Conservation (phyloP, 1,284 basidiomycete species). For the Gymnopus androsaceus region DNA sequence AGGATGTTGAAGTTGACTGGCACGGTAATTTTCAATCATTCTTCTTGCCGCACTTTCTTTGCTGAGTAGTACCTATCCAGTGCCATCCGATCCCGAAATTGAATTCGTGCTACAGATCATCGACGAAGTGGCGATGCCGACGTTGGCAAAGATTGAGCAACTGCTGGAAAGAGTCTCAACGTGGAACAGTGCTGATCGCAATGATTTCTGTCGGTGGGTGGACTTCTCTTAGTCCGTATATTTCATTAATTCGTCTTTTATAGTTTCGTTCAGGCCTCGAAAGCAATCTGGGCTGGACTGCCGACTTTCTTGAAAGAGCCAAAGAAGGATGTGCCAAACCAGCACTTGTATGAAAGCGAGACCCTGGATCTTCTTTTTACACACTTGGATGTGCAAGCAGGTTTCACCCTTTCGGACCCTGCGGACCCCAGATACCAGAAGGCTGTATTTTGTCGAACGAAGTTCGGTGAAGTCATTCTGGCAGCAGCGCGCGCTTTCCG, state of each 20-base stretch:
- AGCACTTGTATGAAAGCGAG: constrained; percentile 65
- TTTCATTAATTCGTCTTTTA: constrained; percentile 8
- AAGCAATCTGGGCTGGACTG: constrained; percentile 73
- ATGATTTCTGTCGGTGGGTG: constrained; percentile 89
- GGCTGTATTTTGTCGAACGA: constrained; percentile 59
- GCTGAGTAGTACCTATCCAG: constrained; percentile 33
- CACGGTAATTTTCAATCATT: constrained; percentile 57
- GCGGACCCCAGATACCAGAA: constrained; percentile 76
- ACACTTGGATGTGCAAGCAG: constrained; percentile 66
- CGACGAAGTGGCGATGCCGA: constrained; percentile 67
- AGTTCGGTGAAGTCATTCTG: constrained; percentile 74
- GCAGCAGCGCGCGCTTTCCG: constrained; percentile 70
- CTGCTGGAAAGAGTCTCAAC: constrained; percentile 57
- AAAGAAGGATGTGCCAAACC: constrained; percentile 54
- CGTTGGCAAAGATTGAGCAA: constrained; percentile 67
- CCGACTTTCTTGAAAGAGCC: constrained; percentile 67
- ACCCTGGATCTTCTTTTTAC: constrained; percentile 66
- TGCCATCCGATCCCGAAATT: constrained; percentile 76
- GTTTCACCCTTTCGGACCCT: constrained; percentile 76
- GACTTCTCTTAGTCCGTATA: constrained; percentile 8
- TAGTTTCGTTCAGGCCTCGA: constrained; percentile 65
- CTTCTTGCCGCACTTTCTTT: not conserved
- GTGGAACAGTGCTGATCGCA: constrained; percentile 79
- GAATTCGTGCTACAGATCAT: constrained; percentile 81
- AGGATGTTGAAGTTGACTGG: constrained; percentile 88